Base-by-base conservation (phyloP, 2,329 filamentous ascomycete species). In the Sarocladiaceae sp. region DNA sequence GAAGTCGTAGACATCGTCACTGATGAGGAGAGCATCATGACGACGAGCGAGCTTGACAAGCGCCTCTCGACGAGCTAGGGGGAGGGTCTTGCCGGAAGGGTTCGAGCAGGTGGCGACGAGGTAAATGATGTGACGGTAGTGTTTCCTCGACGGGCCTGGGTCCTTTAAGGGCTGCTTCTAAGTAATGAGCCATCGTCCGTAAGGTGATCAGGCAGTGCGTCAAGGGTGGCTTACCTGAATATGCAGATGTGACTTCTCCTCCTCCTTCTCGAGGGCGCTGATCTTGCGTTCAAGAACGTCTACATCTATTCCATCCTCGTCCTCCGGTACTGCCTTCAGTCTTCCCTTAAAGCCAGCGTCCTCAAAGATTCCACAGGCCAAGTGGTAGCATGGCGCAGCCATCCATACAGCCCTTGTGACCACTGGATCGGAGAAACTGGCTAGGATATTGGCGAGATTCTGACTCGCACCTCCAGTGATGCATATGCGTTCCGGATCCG, bases 1-100 rank as follows among this genome's bases (percentile, higher is more conserved):
- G 52, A 91, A 84, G 61, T 97, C 91, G 59, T 98, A 98, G 9
- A 97, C 89, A 61, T 98, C 93, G 65, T 97, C 91, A 40, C 79
- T 79, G 21, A 96, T 73, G 45, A 96, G 65, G n/a, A 97, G 73
- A 6, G 87, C 88, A 60, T 97, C 82, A 59, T 84, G 80, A 47
- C 81, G 71, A 46, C 91, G 76, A 0, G 91, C 91, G 6, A 96
- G 64, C n/a, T 70, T 68, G 19, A 97, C 80, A 3, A 97, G 73
- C 10, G 69, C 69, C 50, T 81, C 67, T 3, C 93, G 77, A 21
- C 84, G 76, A 15, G 64, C 59, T 3, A 88, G 62, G 12, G 82
- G 80, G 82, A 94, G 91, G 3, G 87, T 89, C 57, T 83, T 84
- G 23, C 84, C 88, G 0, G 85, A 89, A 0, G 93, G 93, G 58